phyloP scores from a whole-genome alignment of 2,329 filamentous ascomycete species.

The Chrysoporthe austroafricana region DNA sequence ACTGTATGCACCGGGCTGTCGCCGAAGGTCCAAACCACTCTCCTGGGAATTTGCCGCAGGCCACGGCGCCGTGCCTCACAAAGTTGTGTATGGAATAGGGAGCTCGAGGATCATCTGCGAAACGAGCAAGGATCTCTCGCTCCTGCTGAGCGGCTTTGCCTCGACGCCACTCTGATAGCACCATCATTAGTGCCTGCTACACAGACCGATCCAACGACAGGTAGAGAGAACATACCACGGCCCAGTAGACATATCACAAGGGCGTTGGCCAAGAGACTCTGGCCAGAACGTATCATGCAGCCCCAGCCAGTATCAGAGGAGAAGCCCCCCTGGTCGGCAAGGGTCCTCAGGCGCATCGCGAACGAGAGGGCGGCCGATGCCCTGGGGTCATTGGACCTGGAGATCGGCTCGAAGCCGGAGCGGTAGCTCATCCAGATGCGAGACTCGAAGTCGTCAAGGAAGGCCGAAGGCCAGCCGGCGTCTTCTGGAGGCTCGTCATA shows the following conservation, averaged over 20 bases:
- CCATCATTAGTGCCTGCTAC: slow-evolving; percentile 1
- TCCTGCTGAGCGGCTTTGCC: slow-evolving; percentile 63
- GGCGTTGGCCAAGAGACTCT: slow-evolving; percentile 89
- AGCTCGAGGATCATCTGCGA: slow-evolving; percentile 83
- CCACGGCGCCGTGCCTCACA: slow-evolving; percentile 81
- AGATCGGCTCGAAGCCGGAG: slow-evolving; percentile 81
- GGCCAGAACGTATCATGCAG: slow-evolving; percentile 97
- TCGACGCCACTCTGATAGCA: slow-evolving; percentile 71
- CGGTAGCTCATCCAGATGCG: slow-evolving; percentile 96
- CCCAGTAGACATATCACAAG: slow-evolving; percentile 74
- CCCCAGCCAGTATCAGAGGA: slow-evolving; percentile 96
- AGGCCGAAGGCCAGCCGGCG: slow-evolving; percentile 78
- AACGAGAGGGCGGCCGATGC: slow-evolving; percentile 76
- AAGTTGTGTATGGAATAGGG: slow-evolving; percentile 96
- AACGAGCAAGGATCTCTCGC: slow-evolving; percentile 73
- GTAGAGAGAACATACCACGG: slow-evolving; percentile 61
- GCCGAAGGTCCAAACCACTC: slow-evolving; percentile 99
- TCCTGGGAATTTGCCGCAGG: slow-evolving; percentile 92
- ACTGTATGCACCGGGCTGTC: slow-evolving; percentile 93
- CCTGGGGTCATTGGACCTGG: slow-evolving; percentile 75
- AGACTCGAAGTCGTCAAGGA: slow-evolving; percentile 91
- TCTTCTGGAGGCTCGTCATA: slow-evolving; percentile 50
- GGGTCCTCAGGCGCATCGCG: slow-evolving; percentile 78
- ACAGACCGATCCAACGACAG: not conserved
- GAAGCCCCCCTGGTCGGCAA: slow-evolving; percentile 81